Evolutionary conservation across 345 rosid genomes (phyloP).

Genomic region (Cochlearia excelsa): DNA sequence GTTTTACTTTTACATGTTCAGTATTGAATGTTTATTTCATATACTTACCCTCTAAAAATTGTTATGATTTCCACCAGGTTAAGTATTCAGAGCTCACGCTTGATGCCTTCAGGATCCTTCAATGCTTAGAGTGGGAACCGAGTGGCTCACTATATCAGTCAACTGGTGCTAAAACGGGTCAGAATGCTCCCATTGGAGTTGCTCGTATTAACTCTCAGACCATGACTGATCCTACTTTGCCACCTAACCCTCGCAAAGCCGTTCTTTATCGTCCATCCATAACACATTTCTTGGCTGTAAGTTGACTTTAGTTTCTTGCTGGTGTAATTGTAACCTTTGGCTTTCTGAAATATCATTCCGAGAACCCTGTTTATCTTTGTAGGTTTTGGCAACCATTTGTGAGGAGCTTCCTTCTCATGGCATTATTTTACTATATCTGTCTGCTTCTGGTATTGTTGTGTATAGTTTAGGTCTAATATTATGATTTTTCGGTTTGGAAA

Average conservation of each 20-base stretch:
- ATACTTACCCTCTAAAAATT: slow-evolving; percentile 2
- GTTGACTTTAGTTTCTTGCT: slow-evolving; percentile 31
- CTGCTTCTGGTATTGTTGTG: slow-evolving; percentile 72
- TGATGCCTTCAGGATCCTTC: slow-evolving; percentile 95
- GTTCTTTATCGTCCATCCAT: slow-evolving; percentile 81
- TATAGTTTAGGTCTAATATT: neutral
- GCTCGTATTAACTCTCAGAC: slow-evolving; percentile 53
- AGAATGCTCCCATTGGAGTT: slow-evolving; percentile 56
- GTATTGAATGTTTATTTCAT: neutral
- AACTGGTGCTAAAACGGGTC: slow-evolving; percentile 50
- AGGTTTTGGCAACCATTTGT: slow-evolving; percentile 84
- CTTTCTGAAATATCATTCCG: slow-evolving; percentile 9
- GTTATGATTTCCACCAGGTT: slow-evolving; percentile 47
- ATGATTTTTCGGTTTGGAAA: slow-evolving; percentile 3
- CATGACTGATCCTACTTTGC: slow-evolving; percentile 85
- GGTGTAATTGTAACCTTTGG: neutral
- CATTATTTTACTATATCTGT: slow-evolving; percentile 72
- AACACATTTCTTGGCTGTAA: slow-evolving; percentile 86
- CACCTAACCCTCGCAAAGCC: slow-evolving; percentile 84
- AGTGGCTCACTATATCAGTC: slow-evolving; percentile 82
- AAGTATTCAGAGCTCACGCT: slow-evolving; percentile 95
- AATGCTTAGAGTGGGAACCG: slow-evolving; percentile 96
- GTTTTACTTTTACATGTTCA: slow-evolving; percentile 25
- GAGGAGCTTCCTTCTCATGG: slow-evolving; percentile 90
- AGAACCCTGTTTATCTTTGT: slow-evolving; percentile 27